phyloP scores from a whole-genome alignment of 2,329 filamentous ascomycete genomes.

The Fusarium abutilonis region DNA sequence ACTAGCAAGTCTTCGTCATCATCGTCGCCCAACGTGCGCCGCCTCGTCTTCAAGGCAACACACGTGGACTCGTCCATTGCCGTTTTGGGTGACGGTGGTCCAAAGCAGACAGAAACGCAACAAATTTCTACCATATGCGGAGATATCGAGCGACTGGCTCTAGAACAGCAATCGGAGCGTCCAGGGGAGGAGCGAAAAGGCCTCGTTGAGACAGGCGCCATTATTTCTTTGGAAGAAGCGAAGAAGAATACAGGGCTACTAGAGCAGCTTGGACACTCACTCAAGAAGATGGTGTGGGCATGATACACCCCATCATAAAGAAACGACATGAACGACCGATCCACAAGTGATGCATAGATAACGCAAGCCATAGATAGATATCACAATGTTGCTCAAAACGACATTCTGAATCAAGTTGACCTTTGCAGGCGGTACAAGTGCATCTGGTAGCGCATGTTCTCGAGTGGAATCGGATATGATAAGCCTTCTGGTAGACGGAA shows the following conservation, averaged over 20 bases:
- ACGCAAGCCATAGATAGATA: constrained; percentile 37
- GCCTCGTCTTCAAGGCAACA: constrained; percentile 36
- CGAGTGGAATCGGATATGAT: constrained; percentile 83
- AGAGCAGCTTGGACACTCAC: constrained; percentile 85
- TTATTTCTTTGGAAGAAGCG: constrained; percentile 86
- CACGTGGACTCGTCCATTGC: constrained; percentile 63
- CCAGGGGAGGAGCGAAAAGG: constrained; percentile 56
- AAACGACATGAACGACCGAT: constrained; percentile 17
- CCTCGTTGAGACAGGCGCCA: constrained; percentile 69
- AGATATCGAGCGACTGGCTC: constrained; percentile 77
- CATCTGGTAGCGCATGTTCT: constrained; percentile 95
- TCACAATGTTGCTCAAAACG: constrained; percentile 15
- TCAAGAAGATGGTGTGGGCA: constrained; percentile 95
- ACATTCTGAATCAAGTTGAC: constrained; percentile 23
- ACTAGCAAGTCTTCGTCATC: constrained; percentile 48
- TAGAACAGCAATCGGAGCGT: constrained; percentile 57
- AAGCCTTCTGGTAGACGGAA: constrained; percentile 76
- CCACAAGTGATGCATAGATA: constrained; percentile 20
- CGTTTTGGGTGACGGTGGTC: constrained; percentile 59
- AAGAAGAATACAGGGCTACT: constrained; percentile 86
- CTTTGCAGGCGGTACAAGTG: constrained; percentile 73
- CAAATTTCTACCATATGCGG: constrained; percentile 73
- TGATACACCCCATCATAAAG: constrained; percentile 42
- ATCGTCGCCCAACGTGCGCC: constrained; percentile 15
- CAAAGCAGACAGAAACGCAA: constrained; percentile 63